Evolutionary conservation across 305 asterid species (phyloP).

Genomic region (Fraxinus platypoda): DNA sequence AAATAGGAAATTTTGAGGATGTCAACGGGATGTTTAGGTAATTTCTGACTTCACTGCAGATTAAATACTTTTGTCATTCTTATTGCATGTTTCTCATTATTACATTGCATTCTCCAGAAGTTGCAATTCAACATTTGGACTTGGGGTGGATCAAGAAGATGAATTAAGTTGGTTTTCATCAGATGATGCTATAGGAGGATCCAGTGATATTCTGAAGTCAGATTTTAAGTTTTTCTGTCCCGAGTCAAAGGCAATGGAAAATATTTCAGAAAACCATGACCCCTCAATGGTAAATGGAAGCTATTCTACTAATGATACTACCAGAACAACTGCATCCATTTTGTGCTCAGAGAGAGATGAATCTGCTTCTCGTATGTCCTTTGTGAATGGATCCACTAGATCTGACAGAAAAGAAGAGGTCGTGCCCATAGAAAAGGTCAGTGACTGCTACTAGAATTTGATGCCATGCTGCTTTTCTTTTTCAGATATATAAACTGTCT

Average conservation of each 20-base stretch:
- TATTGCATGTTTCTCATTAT: constrained; percentile 14
- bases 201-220: constrained; percentile 40
- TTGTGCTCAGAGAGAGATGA: constrained; percentile 39
- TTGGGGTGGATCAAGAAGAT: constrained; percentile 59
- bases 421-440: constrained; percentile 45
- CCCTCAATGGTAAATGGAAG: constrained; percentile 30
- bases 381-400: constrained; percentile 35
- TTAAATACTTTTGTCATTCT: constrained; percentile 7
- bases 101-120: constrained; percentile 46
- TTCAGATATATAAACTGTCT: background rate
- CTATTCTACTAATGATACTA: constrained; percentile 35
- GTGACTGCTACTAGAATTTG: constrained; percentile 10
- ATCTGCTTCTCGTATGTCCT: constrained; percentile 36
- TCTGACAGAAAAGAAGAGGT: constrained; percentile 35
- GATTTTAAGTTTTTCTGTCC: constrained; percentile 52
- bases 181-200: constrained; percentile 51
- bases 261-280: constrained; percentile 33
- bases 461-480: constrained; percentile 2
- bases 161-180: constrained; percentile 71
- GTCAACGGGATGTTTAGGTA: constrained; percentile 88
- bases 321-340: constrained; percentile 29
- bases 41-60: constrained; percentile 16
- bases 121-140: constrained; percentile 81
- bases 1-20: constrained; percentile 80
- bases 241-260: constrained; percentile 35